phyloP scores from a whole-genome alignment of 1,284 basidiomycete species.

The Vanrija humicola region DNA sequence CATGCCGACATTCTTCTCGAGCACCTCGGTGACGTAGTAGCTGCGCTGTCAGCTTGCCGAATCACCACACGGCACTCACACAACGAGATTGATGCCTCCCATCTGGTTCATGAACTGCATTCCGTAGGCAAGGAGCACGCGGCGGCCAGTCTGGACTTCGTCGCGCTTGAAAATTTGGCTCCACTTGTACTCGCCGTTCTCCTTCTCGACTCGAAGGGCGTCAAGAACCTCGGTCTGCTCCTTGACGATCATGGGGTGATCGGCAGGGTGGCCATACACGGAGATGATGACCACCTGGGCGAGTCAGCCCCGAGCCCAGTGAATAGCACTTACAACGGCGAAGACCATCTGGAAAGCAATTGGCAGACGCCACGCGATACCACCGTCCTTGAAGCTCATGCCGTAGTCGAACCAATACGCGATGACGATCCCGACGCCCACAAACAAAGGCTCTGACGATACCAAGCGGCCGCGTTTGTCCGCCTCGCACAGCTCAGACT shows the following conservation, averaged over 20 bases:
- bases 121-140: slow-evolving; percentile 11
- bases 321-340: background rate
- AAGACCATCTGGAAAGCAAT: slow-evolving; percentile 8
- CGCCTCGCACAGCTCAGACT: slow-evolving; percentile 8
- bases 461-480: slow-evolving; percentile 5
- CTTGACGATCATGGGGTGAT: slow-evolving; percentile 4
- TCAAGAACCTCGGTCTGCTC: slow-evolving; percentile 12
- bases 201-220: slow-evolving; percentile 30
- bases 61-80: background rate
- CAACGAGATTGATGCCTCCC: slow-evolving; percentile 14
- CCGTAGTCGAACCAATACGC: slow-evolving; percentile 13
- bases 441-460: slow-evolving; percentile 5
- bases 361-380: slow-evolving; percentile 6
- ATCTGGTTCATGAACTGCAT: slow-evolving; percentile 13
- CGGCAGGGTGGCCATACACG: slow-evolving; percentile 8
- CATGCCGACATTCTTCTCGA: slow-evolving; percentile 12
- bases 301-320: too few relatives aligned
- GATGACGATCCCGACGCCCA: slow-evolving; percentile 8
- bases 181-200: slow-evolving; percentile 15
- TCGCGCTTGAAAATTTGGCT: slow-evolving; percentile 12
- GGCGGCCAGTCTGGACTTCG: slow-evolving; percentile 12
- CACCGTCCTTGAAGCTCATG: slow-evolving; percentile 1
- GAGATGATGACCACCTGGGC: background rate
- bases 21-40: slow-evolving; percentile 12
- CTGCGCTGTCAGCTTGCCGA: background rate